A percentile compares a stretch with the other conserved stretches of the same genome.
Evolutionary conservation across 768 basidiomycete species (phyloP).

Genomic region (Kwoniella sp.): DNA sequence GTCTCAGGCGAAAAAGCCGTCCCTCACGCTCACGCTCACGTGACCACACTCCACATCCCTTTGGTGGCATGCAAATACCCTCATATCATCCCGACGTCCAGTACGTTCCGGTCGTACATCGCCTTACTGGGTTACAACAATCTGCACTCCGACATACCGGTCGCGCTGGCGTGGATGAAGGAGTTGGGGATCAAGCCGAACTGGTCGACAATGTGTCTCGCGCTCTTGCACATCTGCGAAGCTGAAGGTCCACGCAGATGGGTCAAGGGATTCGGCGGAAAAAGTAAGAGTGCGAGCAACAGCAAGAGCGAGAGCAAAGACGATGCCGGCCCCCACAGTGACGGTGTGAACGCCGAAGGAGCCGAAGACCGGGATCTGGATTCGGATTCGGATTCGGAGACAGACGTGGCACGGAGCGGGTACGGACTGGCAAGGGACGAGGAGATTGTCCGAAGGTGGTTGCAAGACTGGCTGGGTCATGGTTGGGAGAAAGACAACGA

Average conservation of each 20-base stretch:
- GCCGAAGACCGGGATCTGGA: background rate
- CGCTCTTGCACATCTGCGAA: slow-evolving; percentile 73
- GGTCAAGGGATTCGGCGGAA: slow-evolving; percentile 26
- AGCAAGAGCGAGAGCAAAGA: background rate
- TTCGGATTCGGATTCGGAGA: no score
- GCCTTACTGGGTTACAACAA: slow-evolving; percentile 63
- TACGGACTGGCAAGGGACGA: slow-evolving; percentile 38
- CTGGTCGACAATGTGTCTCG: slow-evolving; percentile 64
- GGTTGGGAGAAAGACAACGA: slow-evolving; percentile 9
- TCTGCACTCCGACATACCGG: slow-evolving; percentile 66
- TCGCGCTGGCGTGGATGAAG: slow-evolving; percentile 74
- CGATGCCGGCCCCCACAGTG: background rate
- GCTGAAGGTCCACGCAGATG: slow-evolving; percentile 61
- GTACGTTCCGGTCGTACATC: slow-evolving; percentile 66
- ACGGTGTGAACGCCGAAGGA: background rate
- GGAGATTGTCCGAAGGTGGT: slow-evolving; percentile 41
- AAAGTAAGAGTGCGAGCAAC: slow-evolving; percentile 8
- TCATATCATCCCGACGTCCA: slow-evolving; percentile 62
- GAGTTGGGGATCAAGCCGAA: slow-evolving; percentile 63
- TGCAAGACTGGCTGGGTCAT: slow-evolving; percentile 39
- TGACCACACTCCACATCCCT: slow-evolving; percentile 16
- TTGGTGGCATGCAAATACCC: slow-evolving; percentile 44
- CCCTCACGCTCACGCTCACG: background rate
- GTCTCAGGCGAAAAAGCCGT: background rate
- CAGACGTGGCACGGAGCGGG: background rate